phyloP scores from a whole-genome alignment of 495 filamentous ascomycete genomes.

The Daldinia concentrica region DNA sequence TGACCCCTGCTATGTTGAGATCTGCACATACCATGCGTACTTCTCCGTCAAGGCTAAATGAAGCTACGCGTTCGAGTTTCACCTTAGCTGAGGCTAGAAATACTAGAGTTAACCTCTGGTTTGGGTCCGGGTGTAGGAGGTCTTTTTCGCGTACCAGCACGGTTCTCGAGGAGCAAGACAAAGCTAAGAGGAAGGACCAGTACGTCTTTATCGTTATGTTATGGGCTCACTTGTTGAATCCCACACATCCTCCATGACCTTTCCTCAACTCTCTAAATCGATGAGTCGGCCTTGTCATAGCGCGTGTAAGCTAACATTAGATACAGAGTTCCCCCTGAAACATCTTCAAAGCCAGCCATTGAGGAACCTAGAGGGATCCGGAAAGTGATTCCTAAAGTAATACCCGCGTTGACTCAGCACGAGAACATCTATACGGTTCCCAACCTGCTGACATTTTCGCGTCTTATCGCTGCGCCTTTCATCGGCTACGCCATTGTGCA shows the following conservation, averaged over 20 bases:
- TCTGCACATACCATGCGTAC: not conserved
- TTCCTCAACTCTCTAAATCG: not conserved
- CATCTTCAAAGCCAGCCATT: not conserved
- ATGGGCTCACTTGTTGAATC: not conserved
- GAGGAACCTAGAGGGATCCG: constrained; percentile 35
- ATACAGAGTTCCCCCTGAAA: constrained; percentile 13
- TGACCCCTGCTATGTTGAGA: not conserved
- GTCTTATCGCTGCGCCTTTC: constrained; percentile 82
- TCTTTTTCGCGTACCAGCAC: constrained; percentile 13
- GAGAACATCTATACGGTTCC: constrained; percentile 98
- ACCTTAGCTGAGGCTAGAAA: not conserved
- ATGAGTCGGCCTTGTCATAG: not conserved
- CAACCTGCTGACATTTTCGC: constrained; percentile 89
- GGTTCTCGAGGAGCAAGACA: constrained; percentile 7
- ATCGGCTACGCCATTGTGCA: constrained; percentile 91
- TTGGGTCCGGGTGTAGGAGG: not conserved
- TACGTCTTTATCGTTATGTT: constrained; percentile 20
- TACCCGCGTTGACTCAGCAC: constrained; percentile 66
- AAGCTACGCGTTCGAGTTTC: not conserved
- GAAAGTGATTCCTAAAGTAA: constrained; percentile 48
- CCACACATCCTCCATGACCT: not conserved
- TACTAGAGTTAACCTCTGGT: not conserved
- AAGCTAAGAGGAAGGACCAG: constrained; percentile 26
- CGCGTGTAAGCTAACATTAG: constrained; percentile 7
- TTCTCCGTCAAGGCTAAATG: not conserved